Base-by-base conservation (phyloP, 495 filamentous ascomycete genomes). In the Podospora conica region DNA sequence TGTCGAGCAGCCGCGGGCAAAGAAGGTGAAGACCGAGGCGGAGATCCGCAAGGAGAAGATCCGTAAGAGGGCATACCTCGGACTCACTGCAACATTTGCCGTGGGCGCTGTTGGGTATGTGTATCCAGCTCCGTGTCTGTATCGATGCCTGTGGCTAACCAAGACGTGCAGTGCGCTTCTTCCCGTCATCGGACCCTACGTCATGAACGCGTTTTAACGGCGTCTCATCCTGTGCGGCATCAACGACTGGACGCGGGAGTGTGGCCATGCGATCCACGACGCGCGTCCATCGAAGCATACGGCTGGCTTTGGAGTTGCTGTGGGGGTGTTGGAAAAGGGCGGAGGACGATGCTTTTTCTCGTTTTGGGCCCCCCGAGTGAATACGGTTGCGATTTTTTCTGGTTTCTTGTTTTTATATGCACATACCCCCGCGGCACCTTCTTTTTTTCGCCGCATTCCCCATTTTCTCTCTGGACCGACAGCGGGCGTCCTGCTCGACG, bases 1-100 rank as follows among this genome's bases (percentile, higher is more conserved):
- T 31, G 84, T 82, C n/a, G 85, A 83, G 60, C 79, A 80, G 22
- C 82, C 80, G 12, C 83, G 81, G 23, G 80, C 84, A 0, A 97
- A 96, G 88, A 91, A 86, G 71, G 84, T 85, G 18, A 90, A 88
- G 79, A 84, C 90, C 10, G 80, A 92, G 54, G 84, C 88, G 20
- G 88, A 94, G 75, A 73, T 96, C 65, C 87, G 87, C 75, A 92
- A 89, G 75, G 90, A 96, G 77, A 88, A 85, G 68, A 89, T 96
- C 53, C 86, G 89, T 76, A 92, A 87, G 71, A 86, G 91, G 70
- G 91, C 94, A 61, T 81, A 95, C 64, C 81, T 96, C 70, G 93
- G 95, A 55, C 83, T 97, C 61, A 90, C 87, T 40, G 92, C 89
- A 54, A 91, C 90, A 23, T 85, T 97, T 75, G 90, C 74, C 29